Conservation (phyloP, 2,329 filamentous ascomycete genomes). For the Fusarium clavum region DNA sequence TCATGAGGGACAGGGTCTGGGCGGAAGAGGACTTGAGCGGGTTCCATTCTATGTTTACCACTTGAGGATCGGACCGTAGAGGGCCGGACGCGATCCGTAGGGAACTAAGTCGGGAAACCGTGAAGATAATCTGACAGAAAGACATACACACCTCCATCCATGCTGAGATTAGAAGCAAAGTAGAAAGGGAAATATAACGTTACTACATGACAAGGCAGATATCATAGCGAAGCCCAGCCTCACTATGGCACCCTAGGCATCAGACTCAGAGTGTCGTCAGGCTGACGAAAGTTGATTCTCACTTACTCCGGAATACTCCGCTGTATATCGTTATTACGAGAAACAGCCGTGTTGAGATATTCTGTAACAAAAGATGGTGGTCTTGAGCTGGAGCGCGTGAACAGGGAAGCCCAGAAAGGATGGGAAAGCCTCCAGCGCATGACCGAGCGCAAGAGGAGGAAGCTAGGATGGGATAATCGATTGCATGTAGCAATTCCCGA, state of each 20-base stretch:
- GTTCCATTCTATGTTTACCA: slow-evolving; percentile 19
- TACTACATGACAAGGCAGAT: slow-evolving; percentile 9
- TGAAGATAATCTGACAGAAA: slow-evolving; percentile 25
- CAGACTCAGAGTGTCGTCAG: slow-evolving; percentile 16
- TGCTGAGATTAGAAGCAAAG: background rate
- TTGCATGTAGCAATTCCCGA: slow-evolving; percentile 47
- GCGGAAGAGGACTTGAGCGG: slow-evolving; percentile 27
- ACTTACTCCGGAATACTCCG: slow-evolving; percentile 14
- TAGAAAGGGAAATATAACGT: background rate
- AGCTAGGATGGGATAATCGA: slow-evolving; percentile 35
- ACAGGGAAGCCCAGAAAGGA: slow-evolving; percentile 33
- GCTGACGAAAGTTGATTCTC: slow-evolving; percentile 19
- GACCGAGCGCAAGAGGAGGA: slow-evolving; percentile 37
- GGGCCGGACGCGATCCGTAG: slow-evolving; percentile 40
- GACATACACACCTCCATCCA: slow-evolving; percentile 29
- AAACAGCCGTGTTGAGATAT: slow-evolving; percentile 22
- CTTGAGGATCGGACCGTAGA: slow-evolving; percentile 44
- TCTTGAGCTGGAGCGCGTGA: slow-evolving; percentile 40
- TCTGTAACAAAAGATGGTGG: slow-evolving; percentile 35
- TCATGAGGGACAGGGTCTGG: slow-evolving; percentile 5
- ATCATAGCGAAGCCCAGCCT: slow-evolving; percentile 1
- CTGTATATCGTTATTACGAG: slow-evolving; percentile 8
- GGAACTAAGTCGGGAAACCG: slow-evolving; percentile 29
- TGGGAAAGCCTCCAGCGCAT: slow-evolving; percentile 38
- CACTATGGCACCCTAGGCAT: background rate